Conservation (phyloP, 2,329 filamentous ascomycete species). For the Phialophora verrucosa region DNA sequence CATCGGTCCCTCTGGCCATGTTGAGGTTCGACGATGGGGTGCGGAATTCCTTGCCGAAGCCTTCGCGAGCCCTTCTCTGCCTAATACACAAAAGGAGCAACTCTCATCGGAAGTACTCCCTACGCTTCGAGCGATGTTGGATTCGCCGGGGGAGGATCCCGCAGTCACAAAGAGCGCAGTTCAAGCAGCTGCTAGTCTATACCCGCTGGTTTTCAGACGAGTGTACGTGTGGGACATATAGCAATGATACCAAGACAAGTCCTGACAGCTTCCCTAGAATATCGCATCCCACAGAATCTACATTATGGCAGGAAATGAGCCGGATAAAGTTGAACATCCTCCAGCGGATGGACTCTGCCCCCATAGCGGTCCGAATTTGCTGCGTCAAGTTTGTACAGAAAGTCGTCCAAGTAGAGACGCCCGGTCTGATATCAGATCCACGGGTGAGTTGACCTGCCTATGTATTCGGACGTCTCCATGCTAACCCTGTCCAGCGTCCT, state of each 20-base stretch:
- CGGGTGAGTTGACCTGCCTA: conserved; percentile 64
- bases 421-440: conserved; percentile 79
- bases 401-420: conserved; percentile 88
- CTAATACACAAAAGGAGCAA: conserved; percentile 77
- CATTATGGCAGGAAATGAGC: conserved; percentile 85
- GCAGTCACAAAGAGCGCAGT: conserved; percentile 84
- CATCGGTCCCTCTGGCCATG: conserved; percentile 72
- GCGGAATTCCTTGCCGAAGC: conserved; percentile 95
- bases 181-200: conserved; percentile 88
- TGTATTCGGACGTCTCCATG: conserved; percentile 1
- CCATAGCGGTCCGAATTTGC: conserved; percentile 80
- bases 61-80: conserved; percentile 87
- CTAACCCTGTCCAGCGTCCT: conserved; percentile 60
- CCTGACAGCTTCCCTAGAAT: conserved; percentile 63
- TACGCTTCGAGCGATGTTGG: conserved; percentile 72
- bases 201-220: conserved; percentile 88
- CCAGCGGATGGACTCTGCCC: conserved; percentile 81
- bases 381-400: conserved; percentile 98
- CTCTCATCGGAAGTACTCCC: conserved; percentile 78
- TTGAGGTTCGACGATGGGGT: conserved; percentile 93
- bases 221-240: conserved; percentile 70
- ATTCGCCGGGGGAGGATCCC: conserved; percentile 75
- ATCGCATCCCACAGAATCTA: conserved; percentile 78
- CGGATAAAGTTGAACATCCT: conserved; percentile 89
- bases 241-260: conserved; percentile 2